Evolutionary conservation across 805 yeast species (phyloP).

Genomic region (Lachancea sp.): DNA sequence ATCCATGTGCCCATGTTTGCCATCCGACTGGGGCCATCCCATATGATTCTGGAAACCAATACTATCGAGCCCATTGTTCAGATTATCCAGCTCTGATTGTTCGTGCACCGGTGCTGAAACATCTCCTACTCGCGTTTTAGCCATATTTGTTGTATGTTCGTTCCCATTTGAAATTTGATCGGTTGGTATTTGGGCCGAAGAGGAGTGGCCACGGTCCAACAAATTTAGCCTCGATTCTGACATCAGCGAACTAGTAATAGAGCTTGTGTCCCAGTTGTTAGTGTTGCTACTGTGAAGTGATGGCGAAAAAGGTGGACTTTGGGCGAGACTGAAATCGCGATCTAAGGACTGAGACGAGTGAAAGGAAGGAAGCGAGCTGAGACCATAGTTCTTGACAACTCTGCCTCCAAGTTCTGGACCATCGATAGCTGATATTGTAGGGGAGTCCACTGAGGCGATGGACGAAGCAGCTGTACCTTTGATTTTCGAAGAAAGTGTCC

Average conservation of each 20-base stretch:
- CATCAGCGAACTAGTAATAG: slow-evolving; percentile 14
- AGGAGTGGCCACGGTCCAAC: slow-evolving; percentile 14
- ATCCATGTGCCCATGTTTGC: slow-evolving; percentile 37
- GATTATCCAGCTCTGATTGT: slow-evolving; percentile 27
- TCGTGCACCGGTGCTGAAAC: slow-evolving; percentile 36
- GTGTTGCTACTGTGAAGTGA: slow-evolving; percentile 4
- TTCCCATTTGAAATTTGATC: slow-evolving; percentile 14
- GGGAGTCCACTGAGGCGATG: slow-evolving; percentile 2
- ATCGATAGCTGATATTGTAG: slow-evolving; percentile 4
- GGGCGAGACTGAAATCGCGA: slow-evolving; percentile 26
- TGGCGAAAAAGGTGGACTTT: slow-evolving; percentile 23
- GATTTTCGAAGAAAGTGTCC: not conserved
- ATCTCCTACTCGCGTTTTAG: slow-evolving; percentile 34
- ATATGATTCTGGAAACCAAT: slow-evolving; percentile 1
- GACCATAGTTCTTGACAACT: slow-evolving; percentile 25
- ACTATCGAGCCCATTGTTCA: slow-evolving; percentile 20
- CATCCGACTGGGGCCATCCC: slow-evolving; percentile 4
- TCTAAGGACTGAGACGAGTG: slow-evolving; percentile 31
- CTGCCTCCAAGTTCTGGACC: slow-evolving; percentile 17
- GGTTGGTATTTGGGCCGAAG: slow-evolving; percentile 26
- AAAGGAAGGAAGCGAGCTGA: slow-evolving; percentile 30
- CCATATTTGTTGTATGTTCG: slow-evolving; percentile 20
- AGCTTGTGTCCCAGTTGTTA: slow-evolving; percentile 17
- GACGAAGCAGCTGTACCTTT: slow-evolving; percentile 4
- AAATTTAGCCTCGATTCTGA: slow-evolving; percentile 18